These are phyloP conservation scores for Myxozyma lipomycoides DNA, from an alignment of 805 yeast species.

Conservation along the genomic window DNA sequence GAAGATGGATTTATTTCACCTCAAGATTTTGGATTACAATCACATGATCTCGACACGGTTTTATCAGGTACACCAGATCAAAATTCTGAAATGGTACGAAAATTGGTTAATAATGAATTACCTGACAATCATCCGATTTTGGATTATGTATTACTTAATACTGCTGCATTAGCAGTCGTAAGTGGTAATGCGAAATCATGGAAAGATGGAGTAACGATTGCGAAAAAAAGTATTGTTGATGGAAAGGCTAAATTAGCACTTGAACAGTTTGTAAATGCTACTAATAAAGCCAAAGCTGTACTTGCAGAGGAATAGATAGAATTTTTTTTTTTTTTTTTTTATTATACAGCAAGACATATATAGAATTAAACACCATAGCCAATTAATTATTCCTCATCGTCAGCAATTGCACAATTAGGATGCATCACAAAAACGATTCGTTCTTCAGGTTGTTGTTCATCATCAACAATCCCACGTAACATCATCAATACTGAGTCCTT, in stretches of 20 bases:
- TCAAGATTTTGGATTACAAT: slow-evolving; percentile 72
- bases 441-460: slow-evolving; percentile 33
- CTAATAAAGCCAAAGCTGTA: slow-evolving; percentile 18
- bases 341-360: background rate
- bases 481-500: slow-evolving; percentile 80
- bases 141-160: slow-evolving; percentile 86
- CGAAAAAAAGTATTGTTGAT: slow-evolving; percentile 59
- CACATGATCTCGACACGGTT: slow-evolving; percentile 64
- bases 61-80: slow-evolving; percentile 82
- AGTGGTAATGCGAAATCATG: slow-evolving; percentile 62
- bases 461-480: slow-evolving; percentile 43
- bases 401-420: slow-evolving; percentile 57
- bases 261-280: slow-evolving; percentile 47
- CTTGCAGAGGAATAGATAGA: background rate
- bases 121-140: slow-evolving; percentile 53
- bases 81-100: slow-evolving; percentile 63
- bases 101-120: slow-evolving; percentile 45
- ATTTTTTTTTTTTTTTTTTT: too few species aligned
- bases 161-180: slow-evolving; percentile 81
- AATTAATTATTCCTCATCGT: slow-evolving; percentile 4
- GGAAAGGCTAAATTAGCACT: slow-evolving; percentile 68
- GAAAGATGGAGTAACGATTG: slow-evolving; percentile 72
- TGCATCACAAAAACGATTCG: slow-evolving; percentile 52
- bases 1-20: slow-evolving; percentile 35
- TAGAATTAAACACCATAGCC: background rate